phyloP scores from a whole-genome alignment of 306 rosid species.

The Cicer yamashitae region DNA sequence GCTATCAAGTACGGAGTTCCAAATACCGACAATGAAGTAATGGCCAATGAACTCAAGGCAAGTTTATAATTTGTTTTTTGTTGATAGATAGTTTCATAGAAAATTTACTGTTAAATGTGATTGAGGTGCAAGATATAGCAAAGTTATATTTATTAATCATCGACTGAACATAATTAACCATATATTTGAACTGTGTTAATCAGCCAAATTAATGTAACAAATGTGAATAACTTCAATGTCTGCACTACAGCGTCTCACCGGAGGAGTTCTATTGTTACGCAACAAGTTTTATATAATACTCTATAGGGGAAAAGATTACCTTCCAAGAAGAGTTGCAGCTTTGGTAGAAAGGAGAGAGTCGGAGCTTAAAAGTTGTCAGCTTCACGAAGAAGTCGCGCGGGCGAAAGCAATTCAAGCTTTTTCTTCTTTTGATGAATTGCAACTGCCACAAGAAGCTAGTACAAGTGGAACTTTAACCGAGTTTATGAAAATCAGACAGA shows the following conservation, averaged over 20 bases:
- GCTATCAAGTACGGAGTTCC: conserved; percentile 78
- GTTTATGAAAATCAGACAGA: conserved; percentile 56
- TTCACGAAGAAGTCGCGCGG: conserved; percentile 72
- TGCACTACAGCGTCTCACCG: conserved; percentile 75
- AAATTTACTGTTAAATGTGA: conserved; percentile 18
- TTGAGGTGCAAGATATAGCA: conserved; percentile 25
- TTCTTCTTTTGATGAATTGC: conserved; percentile 49
- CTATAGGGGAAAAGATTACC: conserved; percentile 87
- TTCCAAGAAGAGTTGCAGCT: conserved; percentile 62
- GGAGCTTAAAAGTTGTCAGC: conserved; percentile 65
- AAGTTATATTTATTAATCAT: no score
- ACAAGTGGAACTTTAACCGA: conserved; percentile 76
- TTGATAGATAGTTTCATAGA: neutral
- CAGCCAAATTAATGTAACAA: no score
- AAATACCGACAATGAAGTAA: conserved; percentile 71
- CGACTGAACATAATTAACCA: no score
- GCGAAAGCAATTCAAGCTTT: conserved; percentile 56
- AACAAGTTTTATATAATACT: conserved; percentile 75
- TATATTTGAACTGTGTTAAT: no score
- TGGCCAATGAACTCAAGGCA: conserved; percentile 89
- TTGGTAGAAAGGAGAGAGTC: conserved; percentile 68
- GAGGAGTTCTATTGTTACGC: conserved; percentile 80
- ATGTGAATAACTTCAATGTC: conserved; percentile 39
- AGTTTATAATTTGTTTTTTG: conserved; percentile 28
- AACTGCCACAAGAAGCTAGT: conserved; percentile 43